Evolutionary conservation across 2,329 filamentous ascomycete species (phyloP).

Genomic region (Ophiostoma australiae): DNA sequence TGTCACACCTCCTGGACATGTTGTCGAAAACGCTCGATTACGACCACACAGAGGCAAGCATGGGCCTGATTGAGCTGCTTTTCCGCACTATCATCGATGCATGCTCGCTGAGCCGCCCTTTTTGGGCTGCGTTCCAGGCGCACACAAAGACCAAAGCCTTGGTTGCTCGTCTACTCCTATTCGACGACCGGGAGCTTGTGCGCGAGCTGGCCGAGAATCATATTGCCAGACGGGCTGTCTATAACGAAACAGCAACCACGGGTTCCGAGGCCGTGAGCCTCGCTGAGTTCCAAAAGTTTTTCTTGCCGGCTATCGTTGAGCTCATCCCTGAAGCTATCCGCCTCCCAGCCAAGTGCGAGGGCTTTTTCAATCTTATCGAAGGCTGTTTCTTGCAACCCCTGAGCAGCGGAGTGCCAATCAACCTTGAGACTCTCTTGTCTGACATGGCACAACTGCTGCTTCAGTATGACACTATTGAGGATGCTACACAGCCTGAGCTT

Average conservation of each 20-base stretch:
- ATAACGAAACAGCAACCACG: neutral
- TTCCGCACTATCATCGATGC: constrained; percentile 41
- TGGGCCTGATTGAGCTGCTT: constrained; percentile 30
- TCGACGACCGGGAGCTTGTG: constrained; percentile 36
- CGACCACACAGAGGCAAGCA: constrained; percentile 18
- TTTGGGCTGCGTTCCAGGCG: constrained; percentile 39
- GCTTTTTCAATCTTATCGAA: constrained; percentile 43
- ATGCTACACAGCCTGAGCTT: constrained; percentile 38
- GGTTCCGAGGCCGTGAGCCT: constrained; percentile 30
- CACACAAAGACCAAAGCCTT: constrained; percentile 32
- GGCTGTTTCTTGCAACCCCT: constrained; percentile 40
- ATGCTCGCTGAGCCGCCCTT: constrained; percentile 37
- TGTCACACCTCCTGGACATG: constrained; percentile 35
- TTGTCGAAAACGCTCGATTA: constrained; percentile 27
- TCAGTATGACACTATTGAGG: constrained; percentile 32
- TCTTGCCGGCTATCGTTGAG: constrained; percentile 44
- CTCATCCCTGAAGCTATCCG: constrained; percentile 37
- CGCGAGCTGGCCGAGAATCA: constrained; percentile 36
- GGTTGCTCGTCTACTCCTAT: constrained; percentile 37
- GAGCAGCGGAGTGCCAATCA: constrained; percentile 25
- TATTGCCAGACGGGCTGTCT: constrained; percentile 33
- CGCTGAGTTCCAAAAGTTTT: constrained; percentile 41
- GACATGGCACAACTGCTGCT: constrained; percentile 31
- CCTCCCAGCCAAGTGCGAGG: constrained; percentile 39
- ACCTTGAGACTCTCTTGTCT: constrained; percentile 31